A percentile compares a stretch with the other conserved stretches of the same genome.
Conservation (phyloP, 2,329 filamentous ascomycete genomes). For the Fusarium bulbicola region DNA sequence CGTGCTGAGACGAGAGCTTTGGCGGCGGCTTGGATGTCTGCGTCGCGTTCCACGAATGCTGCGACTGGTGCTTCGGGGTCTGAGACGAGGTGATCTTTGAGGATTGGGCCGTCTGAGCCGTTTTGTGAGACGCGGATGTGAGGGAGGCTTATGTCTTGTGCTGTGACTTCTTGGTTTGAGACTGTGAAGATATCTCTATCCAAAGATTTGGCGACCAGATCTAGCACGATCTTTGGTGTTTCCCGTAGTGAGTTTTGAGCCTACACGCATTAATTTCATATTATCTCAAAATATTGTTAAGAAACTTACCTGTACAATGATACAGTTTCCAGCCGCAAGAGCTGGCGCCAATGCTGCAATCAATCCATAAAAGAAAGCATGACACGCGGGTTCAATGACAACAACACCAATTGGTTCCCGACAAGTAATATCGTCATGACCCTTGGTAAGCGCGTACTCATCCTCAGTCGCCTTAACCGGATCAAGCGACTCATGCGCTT, state of each 20-base stretch:
- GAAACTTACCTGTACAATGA: conserved; percentile 22
- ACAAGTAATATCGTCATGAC: conserved; percentile 10
- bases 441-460: conserved; percentile 26
- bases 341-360: conserved; percentile 25
- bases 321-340: conserved; percentile 27
- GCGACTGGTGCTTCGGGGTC: conserved; percentile 5
- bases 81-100: conserved; percentile 7
- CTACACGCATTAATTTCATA: neutral
- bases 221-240: conserved; percentile 4
- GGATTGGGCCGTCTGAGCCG: neutral
- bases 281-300: accelerated
- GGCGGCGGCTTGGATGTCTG: conserved; percentile 27
- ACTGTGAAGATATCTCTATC: conserved; percentile 16
- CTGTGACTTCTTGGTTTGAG: neutral
- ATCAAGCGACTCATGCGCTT: conserved; percentile 23
- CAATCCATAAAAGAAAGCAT: conserved; percentile 33
- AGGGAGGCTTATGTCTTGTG: neutral
- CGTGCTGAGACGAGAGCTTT: conserved; percentile 23
- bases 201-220: conserved; percentile 6
- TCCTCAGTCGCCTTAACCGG: conserved; percentile 15
- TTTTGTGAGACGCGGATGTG: conserved; percentile 19
- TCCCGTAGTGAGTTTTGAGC: conserved; percentile 4
- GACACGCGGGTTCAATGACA: conserved; percentile 26
- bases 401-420: conserved; percentile 29
- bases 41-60: conserved; percentile 35